Base-by-base conservation (phyloP, 2,329 filamentous ascomycete genomes). In the Diaporthe aspalathi region DNA sequence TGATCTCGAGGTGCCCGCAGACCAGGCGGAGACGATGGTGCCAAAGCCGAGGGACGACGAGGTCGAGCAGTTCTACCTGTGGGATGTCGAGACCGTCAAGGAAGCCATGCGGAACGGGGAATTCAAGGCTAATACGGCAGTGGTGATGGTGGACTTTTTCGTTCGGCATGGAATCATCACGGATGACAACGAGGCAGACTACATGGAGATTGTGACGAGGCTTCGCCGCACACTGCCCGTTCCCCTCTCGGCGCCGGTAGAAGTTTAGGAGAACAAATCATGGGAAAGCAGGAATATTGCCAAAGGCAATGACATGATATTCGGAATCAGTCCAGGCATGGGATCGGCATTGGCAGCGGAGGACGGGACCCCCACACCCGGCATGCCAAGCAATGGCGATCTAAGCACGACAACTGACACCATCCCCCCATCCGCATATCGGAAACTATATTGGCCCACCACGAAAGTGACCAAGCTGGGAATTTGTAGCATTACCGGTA, bases 41-140 rank as follows among this genome's bases (percentile, higher is more conserved):
- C 92, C 91, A 0, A 87, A 85, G 74, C 93, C 93, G 0, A 86
- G 89, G 14, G 94, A 97, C 78, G 90, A 91, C 35, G 94, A 97
- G 81, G 94, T 97, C 0, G 90, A 93, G 72, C 88, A 89, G 73
- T 97, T 97, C 77, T 83, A 88, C 74, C 82, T 95, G 74, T 90
- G 91, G 89, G 86, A 81, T 12, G 84, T 94, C 14, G 78, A 79
- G 0, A 82, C 87, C 76, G 89, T 95, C 5, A 85, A 89, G 43
- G 78, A 83, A 67, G 89, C 90, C 1, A 84, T 97, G 83, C 81
- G 85, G 22, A 84, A 83, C 20, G 90, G 90, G 3, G 89, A 94
- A 79, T 97, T 97, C 83, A 97, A 97, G 84, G 92, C 94, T 0
- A 96, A 97, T 77, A 94, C 93, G 76, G 91, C 92, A 32, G 78